These are phyloP conservation scores for Clarireedia paspali DNA, from an alignment of 2,329 filamentous ascomycete species.

Conservation along the genomic window DNA sequence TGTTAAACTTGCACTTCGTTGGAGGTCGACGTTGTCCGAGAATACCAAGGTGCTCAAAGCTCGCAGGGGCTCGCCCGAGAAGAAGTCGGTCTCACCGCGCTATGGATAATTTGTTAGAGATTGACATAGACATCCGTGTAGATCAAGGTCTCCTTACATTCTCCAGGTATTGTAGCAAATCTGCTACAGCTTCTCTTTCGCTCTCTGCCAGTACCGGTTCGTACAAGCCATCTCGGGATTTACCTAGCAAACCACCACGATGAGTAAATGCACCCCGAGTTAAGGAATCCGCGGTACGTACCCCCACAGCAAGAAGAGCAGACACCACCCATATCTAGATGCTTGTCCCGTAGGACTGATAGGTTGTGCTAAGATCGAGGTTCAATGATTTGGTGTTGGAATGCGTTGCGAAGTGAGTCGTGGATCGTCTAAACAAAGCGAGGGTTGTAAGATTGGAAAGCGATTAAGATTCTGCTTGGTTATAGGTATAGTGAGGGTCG, in stretches of 20 bases:
- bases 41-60: slow-evolving; percentile 94
- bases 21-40: slow-evolving; percentile 96
- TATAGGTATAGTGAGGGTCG: too few species aligned
- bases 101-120: slow-evolving; percentile 17
- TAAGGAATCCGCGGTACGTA: slow-evolving; percentile 24
- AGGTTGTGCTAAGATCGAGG: slow-evolving; percentile 14
- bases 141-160: slow-evolving; percentile 52
- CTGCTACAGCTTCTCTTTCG: slow-evolving; percentile 93
- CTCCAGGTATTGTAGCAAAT: slow-evolving; percentile 90
- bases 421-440: slow-evolving; percentile 13
- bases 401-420: slow-evolving; percentile 17
- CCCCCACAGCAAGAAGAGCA: slow-evolving; percentile 56
- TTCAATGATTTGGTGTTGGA: slow-evolving; percentile 21
- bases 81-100: slow-evolving; percentile 97
- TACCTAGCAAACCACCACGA: slow-evolving; percentile 44
- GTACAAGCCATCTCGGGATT: slow-evolving; percentile 73
- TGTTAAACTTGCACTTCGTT: slow-evolving; percentile 93
- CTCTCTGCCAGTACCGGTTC: slow-evolving; percentile 88
- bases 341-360: slow-evolving; percentile 25
- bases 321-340: slow-evolving; percentile 50
- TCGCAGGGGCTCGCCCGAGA: slow-evolving; percentile 87
- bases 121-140: neutral
- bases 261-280: slow-evolving; percentile 15
- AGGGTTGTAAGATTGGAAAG: neutral
- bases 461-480: neutral